These are phyloP conservation scores for Schizothecium vesticola DNA, from an alignment of 495 filamentous ascomycete genomes.

Conservation along the genomic window DNA sequence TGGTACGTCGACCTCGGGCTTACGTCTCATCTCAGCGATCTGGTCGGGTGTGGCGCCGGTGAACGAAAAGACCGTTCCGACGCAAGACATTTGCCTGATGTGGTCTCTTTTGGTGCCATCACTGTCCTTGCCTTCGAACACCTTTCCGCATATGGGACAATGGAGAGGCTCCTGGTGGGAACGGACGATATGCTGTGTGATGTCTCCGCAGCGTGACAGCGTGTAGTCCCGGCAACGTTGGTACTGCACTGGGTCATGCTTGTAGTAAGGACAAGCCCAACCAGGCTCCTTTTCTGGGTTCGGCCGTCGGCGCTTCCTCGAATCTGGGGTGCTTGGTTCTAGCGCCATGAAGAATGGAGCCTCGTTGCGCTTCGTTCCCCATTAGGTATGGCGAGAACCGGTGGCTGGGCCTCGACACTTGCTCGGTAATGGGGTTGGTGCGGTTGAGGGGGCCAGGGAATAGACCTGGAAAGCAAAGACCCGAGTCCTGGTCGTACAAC, in stretches of 20 bases:
- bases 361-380: background rate
- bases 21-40: background rate
- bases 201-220: background rate
- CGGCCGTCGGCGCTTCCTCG: background rate
- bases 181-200: background rate
- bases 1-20: background rate
- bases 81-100: background rate
- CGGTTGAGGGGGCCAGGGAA: background rate
- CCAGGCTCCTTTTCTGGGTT: background rate
- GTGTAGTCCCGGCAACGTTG: background rate
- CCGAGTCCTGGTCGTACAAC: background rate
- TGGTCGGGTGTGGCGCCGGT: background rate
- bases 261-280: background rate
- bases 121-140: background rate
- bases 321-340: background rate
- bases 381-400: background rate
- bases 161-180: background rate
- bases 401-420: background rate
- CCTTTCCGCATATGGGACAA: background rate
- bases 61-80: background rate
- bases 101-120: background rate
- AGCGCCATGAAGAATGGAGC: background rate
- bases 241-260: background rate
- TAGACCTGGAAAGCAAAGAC: background rate
- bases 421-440: background rate